A percentile compares a stretch with the other conserved stretches of the same genome.
Evolutionary conservation across 2,329 filamentous ascomycete species (phyloP).

Genomic region (Chaetomium sp.): DNA sequence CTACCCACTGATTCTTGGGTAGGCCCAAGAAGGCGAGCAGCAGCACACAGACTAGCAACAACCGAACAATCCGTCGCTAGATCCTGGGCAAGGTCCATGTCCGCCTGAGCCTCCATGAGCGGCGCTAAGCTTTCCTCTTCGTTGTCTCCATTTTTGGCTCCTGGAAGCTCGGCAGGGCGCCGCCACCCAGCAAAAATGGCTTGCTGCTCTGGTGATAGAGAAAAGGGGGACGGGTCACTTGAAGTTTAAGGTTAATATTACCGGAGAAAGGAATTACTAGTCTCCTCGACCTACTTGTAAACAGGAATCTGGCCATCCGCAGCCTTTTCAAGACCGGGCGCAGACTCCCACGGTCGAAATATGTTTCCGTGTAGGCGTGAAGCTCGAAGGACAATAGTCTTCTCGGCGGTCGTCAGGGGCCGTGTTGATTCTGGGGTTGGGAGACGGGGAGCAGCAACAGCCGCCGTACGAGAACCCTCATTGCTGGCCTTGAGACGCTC

Average conservation of each 20-base stretch:
- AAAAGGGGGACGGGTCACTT: constrained; percentile 63
- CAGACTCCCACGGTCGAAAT: constrained; percentile 77
- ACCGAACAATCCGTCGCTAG: constrained; percentile 95
- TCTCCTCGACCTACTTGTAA: constrained; percentile 54
- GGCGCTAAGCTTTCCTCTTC: constrained; percentile 6
- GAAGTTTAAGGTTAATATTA: constrained; percentile 6
- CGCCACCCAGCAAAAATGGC: constrained; percentile 80
- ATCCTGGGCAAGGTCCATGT: constrained; percentile 86
- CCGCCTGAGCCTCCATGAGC: constrained; percentile 36
- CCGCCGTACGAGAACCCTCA: constrained; percentile 1
- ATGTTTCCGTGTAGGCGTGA: constrained; percentile 76
- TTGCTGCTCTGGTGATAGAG: constrained; percentile 67
- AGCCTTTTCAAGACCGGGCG: constrained; percentile 59
- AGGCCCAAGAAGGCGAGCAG: constrained; percentile 61
- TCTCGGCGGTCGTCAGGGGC: constrained; percentile 60
- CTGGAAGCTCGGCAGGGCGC: constrained; percentile 63
- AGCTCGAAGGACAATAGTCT: constrained; percentile 68
- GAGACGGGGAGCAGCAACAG: constrained; percentile 14
- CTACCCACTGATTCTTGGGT: constrained; percentile 58
- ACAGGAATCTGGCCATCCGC: constrained; percentile 39
- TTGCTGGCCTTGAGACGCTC: constrained; percentile 62
- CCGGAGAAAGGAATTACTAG: background rate
- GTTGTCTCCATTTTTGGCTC: constrained; percentile 14
- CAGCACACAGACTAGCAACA: constrained; percentile 87
- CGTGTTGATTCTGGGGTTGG: constrained; percentile 36